Base-by-base conservation (phyloP, 164 flowering plant genomes). In the Protea cynaroides region DNA sequence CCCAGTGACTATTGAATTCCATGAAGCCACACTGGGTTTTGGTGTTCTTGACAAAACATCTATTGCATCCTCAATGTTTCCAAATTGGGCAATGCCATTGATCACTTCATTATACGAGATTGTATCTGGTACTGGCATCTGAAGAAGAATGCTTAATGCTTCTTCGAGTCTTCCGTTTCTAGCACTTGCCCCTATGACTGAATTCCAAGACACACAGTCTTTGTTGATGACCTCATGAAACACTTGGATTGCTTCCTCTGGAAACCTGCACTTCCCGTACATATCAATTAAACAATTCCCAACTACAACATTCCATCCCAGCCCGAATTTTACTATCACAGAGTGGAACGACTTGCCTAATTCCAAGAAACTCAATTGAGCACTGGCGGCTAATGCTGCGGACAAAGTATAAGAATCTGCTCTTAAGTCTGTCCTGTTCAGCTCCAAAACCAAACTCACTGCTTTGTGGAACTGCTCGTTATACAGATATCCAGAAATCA, bases 1-100 rank as follows among this genome's bases (percentile, higher is more conserved):
- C 23, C 87, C 92, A 23, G 88, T 69, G 38, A 88, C 67, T 3
- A 88, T 78, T 3, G 91, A 79, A 71, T 79, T 88, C 91, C 91
- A 88, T 4, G 95, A 82, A n/a, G 95, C 82, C 23, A 91, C 79
- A 74, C 81, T 76, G 0, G 95, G 83, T 51, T 58, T 71, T 2
- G 84, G 83, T 84, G 82, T 81, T 44, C 12, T 59, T 1, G 55
- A 63, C 47, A 85, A 59, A 58, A 85, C 49, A 44, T 34, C 7
- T 50, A 75, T 25, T 6, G 92, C 92, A 34, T 80, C 86, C 58
- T 79, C 81, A 6, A 88, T 77, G 59, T 75, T 43, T 0, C 92
- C 88, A 64, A 75, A 86, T 64, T 71, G 83, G 12, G 87, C 79
- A 54, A 81, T 46, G 40, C 87, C 85, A 70, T 65, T 76, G 25